A percentile compares a stretch with the other conserved stretches of the same genome.
phyloP scores from a whole-genome alignment of 106 monocot genomes.

The Cymbidium sinense region DNA sequence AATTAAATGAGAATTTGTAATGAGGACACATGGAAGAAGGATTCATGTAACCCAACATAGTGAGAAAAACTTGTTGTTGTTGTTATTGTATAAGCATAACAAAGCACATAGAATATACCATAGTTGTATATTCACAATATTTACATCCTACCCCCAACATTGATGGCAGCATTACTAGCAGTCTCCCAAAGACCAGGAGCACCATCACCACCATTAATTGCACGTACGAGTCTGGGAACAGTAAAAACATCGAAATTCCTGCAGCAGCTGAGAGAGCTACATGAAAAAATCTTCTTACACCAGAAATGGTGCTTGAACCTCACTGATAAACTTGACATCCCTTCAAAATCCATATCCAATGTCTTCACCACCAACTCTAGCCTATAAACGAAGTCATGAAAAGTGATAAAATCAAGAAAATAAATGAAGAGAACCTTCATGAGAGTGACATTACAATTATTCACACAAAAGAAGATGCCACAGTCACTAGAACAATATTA shows the following conservation, averaged over 20 bases:
- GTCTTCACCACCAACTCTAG: constrained; percentile 78
- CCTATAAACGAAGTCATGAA: constrained; percentile 31
- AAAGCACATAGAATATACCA: neutral
- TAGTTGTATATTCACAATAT: neutral
- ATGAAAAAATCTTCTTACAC: constrained; percentile 97
- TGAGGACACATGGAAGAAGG: too few species aligned
- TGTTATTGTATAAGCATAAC: neutral
- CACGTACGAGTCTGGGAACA: constrained; percentile 74
- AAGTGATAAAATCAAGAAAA: constrained; percentile 2
- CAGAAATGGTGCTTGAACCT: constrained; percentile 98
- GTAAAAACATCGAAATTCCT: constrained; percentile 90
- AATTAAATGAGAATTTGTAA: too few species aligned
- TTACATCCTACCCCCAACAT: constrained; percentile 71
- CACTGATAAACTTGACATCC: constrained; percentile 97
- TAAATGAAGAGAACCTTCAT: neutral
- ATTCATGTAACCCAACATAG: too few species aligned
- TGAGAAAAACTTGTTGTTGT: too few species aligned
- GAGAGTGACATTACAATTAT: neutral
- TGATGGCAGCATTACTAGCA: constrained; percentile 72
- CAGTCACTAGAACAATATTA: neutral
- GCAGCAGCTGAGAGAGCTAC: constrained; percentile 83
- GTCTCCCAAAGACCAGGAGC: constrained; percentile 80
- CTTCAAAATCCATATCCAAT: constrained; percentile 94
- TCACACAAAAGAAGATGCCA: neutral
- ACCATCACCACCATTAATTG: constrained; percentile 79